These are phyloP conservation scores for Trametes elegans DNA, from an alignment of 768 basidiomycete species.

Conservation along the genomic window DNA sequence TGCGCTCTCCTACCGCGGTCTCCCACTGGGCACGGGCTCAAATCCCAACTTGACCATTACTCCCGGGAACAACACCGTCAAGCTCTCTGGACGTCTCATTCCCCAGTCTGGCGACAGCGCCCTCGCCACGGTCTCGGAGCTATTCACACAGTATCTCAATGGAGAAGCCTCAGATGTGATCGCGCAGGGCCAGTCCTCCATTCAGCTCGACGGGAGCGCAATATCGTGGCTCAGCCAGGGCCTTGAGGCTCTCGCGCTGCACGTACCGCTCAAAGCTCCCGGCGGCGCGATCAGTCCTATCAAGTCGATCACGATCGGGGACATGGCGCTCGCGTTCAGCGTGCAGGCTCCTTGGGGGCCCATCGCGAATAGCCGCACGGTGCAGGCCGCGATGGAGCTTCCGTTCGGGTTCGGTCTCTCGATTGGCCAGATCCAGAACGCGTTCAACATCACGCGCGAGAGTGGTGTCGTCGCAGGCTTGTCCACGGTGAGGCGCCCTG, in stretches of 20 bases:
- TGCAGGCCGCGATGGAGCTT: slow-evolving; percentile 58
- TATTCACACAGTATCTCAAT: slow-evolving; percentile 75
- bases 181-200: slow-evolving; percentile 58
- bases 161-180: slow-evolving; percentile 55
- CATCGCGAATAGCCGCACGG: slow-evolving; percentile 51
- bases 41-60: slow-evolving; percentile 47
- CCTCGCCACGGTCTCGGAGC: slow-evolving; percentile 50
- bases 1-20: slow-evolving; percentile 54
- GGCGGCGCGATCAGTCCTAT: slow-evolving; percentile 57
- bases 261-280: slow-evolving; percentile 58
- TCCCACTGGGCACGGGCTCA: slow-evolving; percentile 55
- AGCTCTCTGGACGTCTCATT: slow-evolving; percentile 54
- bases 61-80: slow-evolving; percentile 56
- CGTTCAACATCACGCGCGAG: slow-evolving; percentile 59
- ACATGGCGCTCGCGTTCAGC: slow-evolving; percentile 56
- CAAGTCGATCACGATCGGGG: slow-evolving; percentile 58
- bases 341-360: slow-evolving; percentile 56
- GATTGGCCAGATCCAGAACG: slow-evolving; percentile 61
- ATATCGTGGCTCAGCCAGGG: slow-evolving; percentile 71
- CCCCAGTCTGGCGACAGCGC: slow-evolving; percentile 46
- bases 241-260: slow-evolving; percentile 52
- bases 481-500: slow-evolving; percentile 43
- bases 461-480: slow-evolving; percentile 54
- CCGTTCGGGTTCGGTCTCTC: slow-evolving; percentile 68
- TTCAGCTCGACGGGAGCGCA: slow-evolving; percentile 50